Evolutionary conservation across 2,329 filamentous ascomycete species (phyloP).

Genomic region (Trichoderma hamatum): DNA sequence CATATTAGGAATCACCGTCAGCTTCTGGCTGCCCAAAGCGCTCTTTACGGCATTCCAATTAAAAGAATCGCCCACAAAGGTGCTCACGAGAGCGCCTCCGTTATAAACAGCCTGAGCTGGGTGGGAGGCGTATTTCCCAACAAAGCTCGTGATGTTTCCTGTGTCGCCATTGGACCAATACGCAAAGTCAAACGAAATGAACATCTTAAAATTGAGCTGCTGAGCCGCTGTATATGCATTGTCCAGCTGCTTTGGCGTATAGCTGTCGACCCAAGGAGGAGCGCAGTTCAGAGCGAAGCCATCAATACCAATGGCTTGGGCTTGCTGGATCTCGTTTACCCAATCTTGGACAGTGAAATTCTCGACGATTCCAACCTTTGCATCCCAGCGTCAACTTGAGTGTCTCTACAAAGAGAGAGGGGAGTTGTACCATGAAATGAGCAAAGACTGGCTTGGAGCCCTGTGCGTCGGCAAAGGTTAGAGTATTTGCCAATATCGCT

Average conservation of each 20-base stretch:
- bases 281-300: conserved; percentile 33
- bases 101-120: conserved; percentile 31
- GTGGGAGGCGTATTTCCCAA: conserved; percentile 29
- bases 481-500: not conserved
- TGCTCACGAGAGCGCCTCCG: conserved; percentile 32
- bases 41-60: conserved; percentile 33
- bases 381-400: not conserved
- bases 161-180: conserved; percentile 33
- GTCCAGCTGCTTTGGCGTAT: conserved; percentile 31
- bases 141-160: conserved; percentile 28
- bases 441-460: conserved; percentile 22
- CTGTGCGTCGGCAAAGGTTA: conserved; percentile 7
- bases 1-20: conserved; percentile 31
- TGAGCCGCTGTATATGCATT: conserved; percentile 31
- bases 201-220: conserved; percentile 31
- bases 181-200: conserved; percentile 34
- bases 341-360: conserved; percentile 32
- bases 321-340: conserved; percentile 31
- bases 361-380: conserved; percentile 31
- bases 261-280: conserved; percentile 31
- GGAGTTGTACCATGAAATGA: conserved; percentile 26
- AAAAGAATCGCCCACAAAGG: conserved; percentile 33
- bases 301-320: conserved; percentile 32
- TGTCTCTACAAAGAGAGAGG: not conserved
- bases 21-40: conserved; percentile 28